Conservation (phyloP, 768 basidiomycete species). For the Tephrocybe sp. region DNA sequence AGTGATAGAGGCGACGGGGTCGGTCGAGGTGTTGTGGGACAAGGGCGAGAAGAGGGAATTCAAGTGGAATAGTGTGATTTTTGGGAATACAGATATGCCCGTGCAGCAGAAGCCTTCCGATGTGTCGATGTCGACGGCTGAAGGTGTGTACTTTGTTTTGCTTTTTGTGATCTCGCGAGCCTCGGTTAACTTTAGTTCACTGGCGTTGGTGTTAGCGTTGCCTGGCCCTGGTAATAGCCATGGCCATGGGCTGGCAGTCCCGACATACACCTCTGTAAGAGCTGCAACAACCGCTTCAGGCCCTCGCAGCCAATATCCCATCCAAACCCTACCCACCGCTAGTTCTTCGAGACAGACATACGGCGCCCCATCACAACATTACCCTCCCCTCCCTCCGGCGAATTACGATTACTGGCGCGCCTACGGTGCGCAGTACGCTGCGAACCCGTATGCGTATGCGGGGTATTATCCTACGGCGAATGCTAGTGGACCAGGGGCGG, state of each 20-base stretch:
- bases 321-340: conserved; percentile 10
- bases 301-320: too few species aligned
- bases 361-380: conserved; percentile 16
- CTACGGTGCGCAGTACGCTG: conserved; percentile 19
- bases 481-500: conserved; percentile 5
- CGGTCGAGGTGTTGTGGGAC: conserved; percentile 84
- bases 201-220: too few species aligned
- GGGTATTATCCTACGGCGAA: conserved; percentile 24
- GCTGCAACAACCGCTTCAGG: conserved; percentile 21
- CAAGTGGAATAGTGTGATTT: conserved; percentile 79
- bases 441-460: conserved; percentile 25
- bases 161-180: too few species aligned
- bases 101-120: conserved; percentile 73
- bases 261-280: conserved; percentile 28
- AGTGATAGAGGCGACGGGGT: conserved; percentile 64
- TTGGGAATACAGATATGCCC: conserved; percentile 68
- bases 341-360: conserved; percentile 14
- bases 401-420: conserved; percentile 39
- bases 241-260: conserved; percentile 21
- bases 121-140: conserved; percentile 39
- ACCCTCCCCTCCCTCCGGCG: conserved; percentile 19
- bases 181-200: too few species aligned
- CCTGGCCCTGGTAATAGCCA: conserved; percentile 16
- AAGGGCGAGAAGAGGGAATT: conserved; percentile 70
- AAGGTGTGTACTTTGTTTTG: conserved; percentile 51